A percentile compares a stretch with the other conserved stretches of the same genome.
Evolutionary conservation across 768 basidiomycete species (phyloP).

Genomic region (Boletellus sp.): DNA sequence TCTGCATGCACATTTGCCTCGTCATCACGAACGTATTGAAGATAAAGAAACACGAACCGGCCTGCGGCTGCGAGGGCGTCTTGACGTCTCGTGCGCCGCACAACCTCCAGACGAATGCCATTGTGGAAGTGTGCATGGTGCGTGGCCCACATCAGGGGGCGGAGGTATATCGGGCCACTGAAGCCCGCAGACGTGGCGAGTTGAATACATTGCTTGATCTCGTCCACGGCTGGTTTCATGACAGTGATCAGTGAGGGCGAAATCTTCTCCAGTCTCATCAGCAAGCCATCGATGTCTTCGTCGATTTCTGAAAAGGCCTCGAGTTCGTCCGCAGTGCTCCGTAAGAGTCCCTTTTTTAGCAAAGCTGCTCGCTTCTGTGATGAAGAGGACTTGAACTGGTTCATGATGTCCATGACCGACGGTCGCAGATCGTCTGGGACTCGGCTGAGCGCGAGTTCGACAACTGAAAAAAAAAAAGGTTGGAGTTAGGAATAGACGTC

Average conservation of each 20-base stretch:
- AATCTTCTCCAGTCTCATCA: constrained; percentile 55
- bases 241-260: constrained; percentile 50
- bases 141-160: constrained; percentile 68
- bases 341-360: constrained; percentile 64
- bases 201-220: constrained; percentile 60
- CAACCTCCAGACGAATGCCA: constrained; percentile 74
- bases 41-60: constrained; percentile 42
- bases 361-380: constrained; percentile 69
- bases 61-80: constrained; percentile 83
- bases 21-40: background rate
- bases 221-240: constrained; percentile 51
- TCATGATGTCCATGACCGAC: constrained; percentile 61
- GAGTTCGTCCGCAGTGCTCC: constrained; percentile 68
- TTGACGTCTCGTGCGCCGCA: constrained; percentile 56
- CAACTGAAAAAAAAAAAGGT: constrained; percentile 44
- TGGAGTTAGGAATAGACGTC: background rate
- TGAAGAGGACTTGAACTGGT: constrained; percentile 58
- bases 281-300: constrained; percentile 56
- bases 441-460: constrained; percentile 58
- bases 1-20: constrained; percentile 33
- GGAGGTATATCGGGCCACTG: constrained; percentile 57
- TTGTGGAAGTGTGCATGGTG: constrained; percentile 66
- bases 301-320: constrained; percentile 66
- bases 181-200: constrained; percentile 62
- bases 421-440: constrained; percentile 54